These are phyloP conservation scores for Fusarium pseudocircinatum DNA, from an alignment of 2,329 filamentous ascomycete species.

Conservation along the genomic window DNA sequence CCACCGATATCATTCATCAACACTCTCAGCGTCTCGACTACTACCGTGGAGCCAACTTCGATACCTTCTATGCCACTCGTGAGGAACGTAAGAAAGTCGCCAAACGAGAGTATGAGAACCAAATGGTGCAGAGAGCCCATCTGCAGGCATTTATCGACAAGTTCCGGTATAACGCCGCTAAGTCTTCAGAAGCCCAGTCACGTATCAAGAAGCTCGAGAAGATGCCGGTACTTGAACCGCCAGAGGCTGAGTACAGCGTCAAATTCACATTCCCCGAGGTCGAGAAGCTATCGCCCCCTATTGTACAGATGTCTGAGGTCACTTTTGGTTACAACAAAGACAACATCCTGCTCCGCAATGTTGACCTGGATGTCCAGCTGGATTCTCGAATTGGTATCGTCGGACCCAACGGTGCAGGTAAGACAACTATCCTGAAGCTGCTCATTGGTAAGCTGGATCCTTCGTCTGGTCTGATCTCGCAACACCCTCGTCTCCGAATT, in stretches of 20 bases:
- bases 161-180: conserved; percentile 98
- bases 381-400: conserved; percentile 99
- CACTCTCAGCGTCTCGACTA: conserved; percentile 98
- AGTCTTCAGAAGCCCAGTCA: conserved; percentile 97
- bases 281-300: conserved; percentile 95
- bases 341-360: conserved; percentile 81
- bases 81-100: conserved; percentile 97
- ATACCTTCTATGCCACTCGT: conserved; percentile 95
- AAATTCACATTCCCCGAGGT: conserved; percentile 98
- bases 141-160: conserved; percentile 99
- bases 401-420: conserved; percentile 98
- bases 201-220: conserved; percentile 99
- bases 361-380: conserved; percentile 96
- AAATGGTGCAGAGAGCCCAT: conserved; percentile 93
- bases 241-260: conserved; percentile 93
- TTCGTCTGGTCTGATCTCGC: conserved; percentile 82
- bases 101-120: conserved; percentile 97
- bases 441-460: conserved; percentile 86
- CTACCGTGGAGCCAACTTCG: conserved; percentile 97
- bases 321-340: conserved; percentile 88
- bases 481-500: conserved; percentile 86
- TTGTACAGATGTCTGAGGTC: conserved; percentile 96
- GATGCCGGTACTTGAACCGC: conserved; percentile 90
- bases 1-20: conserved; percentile 99
- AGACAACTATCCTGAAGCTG: conserved; percentile 98